Base-by-base conservation (phyloP, 2,329 filamentous ascomycete species). In the Didymella pinodella region DNA sequence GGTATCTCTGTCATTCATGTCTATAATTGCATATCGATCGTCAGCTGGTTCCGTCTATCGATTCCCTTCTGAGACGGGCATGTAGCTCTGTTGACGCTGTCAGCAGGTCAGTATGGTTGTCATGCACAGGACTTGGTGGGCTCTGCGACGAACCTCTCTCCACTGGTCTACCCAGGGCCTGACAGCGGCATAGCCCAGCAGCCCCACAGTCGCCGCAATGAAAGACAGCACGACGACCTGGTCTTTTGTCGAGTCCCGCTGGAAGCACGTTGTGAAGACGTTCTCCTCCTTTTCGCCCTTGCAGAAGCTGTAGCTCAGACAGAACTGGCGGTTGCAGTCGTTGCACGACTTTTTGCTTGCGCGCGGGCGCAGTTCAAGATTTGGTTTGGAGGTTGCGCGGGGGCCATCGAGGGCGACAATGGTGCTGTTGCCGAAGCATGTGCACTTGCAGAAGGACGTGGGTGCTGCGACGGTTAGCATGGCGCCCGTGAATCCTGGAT, bases 371-470 rank as follows among this genome's bases (percentile, higher is more conserved):
- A 74, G 64, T 50, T 69, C 49, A 16, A 63, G 58, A 6, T 62
- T 20, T 4, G 73, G 67, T 36, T 73, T 73, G 36, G 70, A 65
- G 18, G 66, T 52, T 32, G 66, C 61, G 10, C 66, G 62, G 26
- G 78, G 78, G 8, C 81, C 80, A 61, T 86, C 82, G 57, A 90
- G 84, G 18, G 86, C 84, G 64, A 90, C 89, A 50, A 90, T 88
- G 54, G 86, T 89, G 77, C 84, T 87, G 72, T 90, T 89, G 49
- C 82, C 82, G 77, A 86, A 86, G 75, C 88, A 90, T 56, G 86
- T 89, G 74, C 88, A 90, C 84, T 90, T 90, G 83, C 88, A 90
- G 77, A 89, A 90, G 58, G 86, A 88, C 16, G 86, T 85, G 25
- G 83, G 81, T 43, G 81, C 82, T 83, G 65, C 54, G 29, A 57